Base-by-base conservation (phyloP, 345 rosid species). In the Arabis alpina region DNA sequence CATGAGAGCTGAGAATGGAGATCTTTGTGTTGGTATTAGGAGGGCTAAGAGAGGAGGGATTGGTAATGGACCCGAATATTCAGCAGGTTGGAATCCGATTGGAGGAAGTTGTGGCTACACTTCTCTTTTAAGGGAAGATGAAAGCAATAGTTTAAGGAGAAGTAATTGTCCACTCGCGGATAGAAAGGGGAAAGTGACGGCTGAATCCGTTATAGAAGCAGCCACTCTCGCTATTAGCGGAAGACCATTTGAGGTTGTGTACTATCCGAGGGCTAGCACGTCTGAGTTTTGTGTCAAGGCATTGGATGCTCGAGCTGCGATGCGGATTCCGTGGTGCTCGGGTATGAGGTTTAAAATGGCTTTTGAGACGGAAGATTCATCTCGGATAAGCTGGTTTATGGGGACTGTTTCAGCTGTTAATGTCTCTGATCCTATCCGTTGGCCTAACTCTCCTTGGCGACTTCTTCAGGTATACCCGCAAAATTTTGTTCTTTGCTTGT, bases 321-420 rank as follows among this genome's bases (percentile, higher is more conserved):
- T 91, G 91, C 79, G 78, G 76, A 85, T 85, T 19, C 91, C 82
- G 27, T 93, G 98, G 98, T 84, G 88, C 75, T 68, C 88, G 0
- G 98, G 98, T 53, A 89, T 93, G 92, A 82, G 96, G 79, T 93
- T 93, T 73, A 93, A 93, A 72, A 93, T 93, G 98, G 84, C 98
- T 34, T 93, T 93, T 55, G 98, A 93, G 77, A 91, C 97, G 0
- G 98, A 93, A 62, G 98, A 93, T 65, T 87, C 97, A 0, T 93
- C 98, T 9, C 79, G 97, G 58, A 88, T 93, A 34, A 93, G 98
- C 72, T 93, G 98, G 97, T 93, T 93, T 72, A 89, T 87, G 94
- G 98, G 98, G 30, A 89, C 92, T 16, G 86, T 89, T 32, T 88
- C 98, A 27, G 76, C 79, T 60, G 98, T 86, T 61, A 89, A 85